Evolutionary conservation across 306 rosid species (phyloP).

Genomic region (Prunus armeniaca): DNA sequence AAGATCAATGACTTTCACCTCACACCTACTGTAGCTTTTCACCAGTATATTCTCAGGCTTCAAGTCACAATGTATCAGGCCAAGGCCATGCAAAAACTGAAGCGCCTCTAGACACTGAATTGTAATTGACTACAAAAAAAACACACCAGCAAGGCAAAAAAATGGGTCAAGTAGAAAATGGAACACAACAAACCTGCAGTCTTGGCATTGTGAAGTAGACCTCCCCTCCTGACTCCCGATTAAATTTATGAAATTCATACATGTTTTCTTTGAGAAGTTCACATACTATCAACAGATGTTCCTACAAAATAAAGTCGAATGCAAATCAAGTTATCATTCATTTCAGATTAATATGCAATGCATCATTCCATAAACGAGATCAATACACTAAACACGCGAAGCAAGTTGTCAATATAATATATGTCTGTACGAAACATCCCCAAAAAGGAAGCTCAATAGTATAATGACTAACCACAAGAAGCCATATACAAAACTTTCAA

Average conservation of each 20-base stretch:
- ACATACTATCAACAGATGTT: constrained; percentile 92
- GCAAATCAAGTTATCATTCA: not conserved
- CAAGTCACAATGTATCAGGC: constrained; percentile 93
- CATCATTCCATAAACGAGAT: constrained; percentile 3
- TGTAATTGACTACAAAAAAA: constrained; percentile 73
- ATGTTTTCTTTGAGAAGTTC: constrained; percentile 97
- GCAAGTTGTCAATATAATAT: not conserved
- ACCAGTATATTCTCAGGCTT: constrained; percentile 98
- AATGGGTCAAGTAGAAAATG: constrained; percentile 11
- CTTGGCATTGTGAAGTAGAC: constrained; percentile 99
- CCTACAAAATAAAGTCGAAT: constrained; percentile 48
- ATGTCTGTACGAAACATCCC: not conserved
- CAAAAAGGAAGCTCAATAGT: not conserved
- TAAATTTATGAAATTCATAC: constrained; percentile 93
- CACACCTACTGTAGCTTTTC: constrained; percentile 97
- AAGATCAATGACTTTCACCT: constrained; percentile 98
- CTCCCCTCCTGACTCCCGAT: constrained; percentile 98
- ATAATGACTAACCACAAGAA: not conserved
- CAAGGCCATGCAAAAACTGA: constrained; percentile 85
- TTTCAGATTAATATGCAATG: not conserved
- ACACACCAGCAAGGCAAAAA: constrained; percentile 15
- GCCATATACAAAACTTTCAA: not conserved
- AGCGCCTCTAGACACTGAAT: constrained; percentile 98
- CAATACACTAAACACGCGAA: not conserved
- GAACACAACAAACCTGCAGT: constrained; percentile 72